A percentile compares a stretch with the other conserved stretches of the same genome.
phyloP scores from a whole-genome alignment of 345 rosid species.

The Eucalyptus marginata region DNA sequence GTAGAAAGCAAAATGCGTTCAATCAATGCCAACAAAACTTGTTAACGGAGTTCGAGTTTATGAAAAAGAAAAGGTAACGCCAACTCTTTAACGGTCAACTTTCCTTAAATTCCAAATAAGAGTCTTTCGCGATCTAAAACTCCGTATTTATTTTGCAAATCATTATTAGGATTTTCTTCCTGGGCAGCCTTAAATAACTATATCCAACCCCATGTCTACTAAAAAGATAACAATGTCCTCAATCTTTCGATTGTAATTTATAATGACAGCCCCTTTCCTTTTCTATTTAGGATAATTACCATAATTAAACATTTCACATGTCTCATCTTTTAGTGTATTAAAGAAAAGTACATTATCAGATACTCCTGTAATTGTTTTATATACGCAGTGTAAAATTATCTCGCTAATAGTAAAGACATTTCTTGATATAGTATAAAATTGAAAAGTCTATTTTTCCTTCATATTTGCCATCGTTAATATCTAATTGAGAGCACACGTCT shows the following conservation, averaged over 20 bases:
- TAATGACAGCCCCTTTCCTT: neutral
- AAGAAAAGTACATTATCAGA: neutral
- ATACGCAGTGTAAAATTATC: neutral
- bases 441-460: neutral
- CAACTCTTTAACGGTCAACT: neutral
- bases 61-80: neutral
- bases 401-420: neutral
- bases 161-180: neutral
- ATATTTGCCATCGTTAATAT: too few species aligned
- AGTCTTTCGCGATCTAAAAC: neutral
- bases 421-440: neutral
- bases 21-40: neutral
- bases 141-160: too few species aligned
- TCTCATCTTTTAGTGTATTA: neutral
- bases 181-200: neutral
- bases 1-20: neutral
- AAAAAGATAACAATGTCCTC: neutral
- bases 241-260: neutral
- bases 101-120: neutral
- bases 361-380: neutral
- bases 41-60: neutral
- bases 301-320: neutral
- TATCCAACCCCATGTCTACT: neutral
- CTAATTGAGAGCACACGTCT: neutral
- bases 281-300: neutral